phyloP scores from a whole-genome alignment of 192 early-diverging fungal genomes.

The Piromyces sp. region DNA sequence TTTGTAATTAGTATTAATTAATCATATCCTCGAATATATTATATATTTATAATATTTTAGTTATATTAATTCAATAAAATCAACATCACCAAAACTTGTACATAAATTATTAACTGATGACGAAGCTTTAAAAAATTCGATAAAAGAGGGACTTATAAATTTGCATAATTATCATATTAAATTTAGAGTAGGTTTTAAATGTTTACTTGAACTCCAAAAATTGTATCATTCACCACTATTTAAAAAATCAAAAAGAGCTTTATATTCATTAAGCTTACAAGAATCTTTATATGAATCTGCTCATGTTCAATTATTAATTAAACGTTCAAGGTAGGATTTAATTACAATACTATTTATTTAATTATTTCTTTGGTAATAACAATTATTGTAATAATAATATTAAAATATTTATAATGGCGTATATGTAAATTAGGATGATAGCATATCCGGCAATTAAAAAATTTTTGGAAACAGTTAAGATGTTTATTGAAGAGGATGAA shows the following conservation, averaged over 20 bases:
- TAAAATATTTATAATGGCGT: too few species aligned
- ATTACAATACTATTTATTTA: too few species aligned
- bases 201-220: not conserved
- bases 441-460: not conserved
- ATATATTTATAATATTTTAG: not conserved
- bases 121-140: not conserved
- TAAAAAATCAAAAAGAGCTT: not conserved
- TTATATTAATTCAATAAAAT: not conserved
- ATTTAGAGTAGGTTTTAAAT: not conserved
- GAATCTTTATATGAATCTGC: not conserved
- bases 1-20: too few species aligned
- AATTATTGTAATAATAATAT: too few species aligned
- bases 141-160: not conserved
- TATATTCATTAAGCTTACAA: not conserved
- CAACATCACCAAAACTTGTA: not conserved
- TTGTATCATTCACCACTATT: not conserved
- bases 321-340: not conserved
- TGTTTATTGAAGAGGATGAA: not conserved
- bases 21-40: too few species aligned
- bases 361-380: too few species aligned
- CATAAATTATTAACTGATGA: not conserved
- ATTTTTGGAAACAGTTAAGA: not conserved
- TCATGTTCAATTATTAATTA: not conserved
- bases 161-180: not conserved
- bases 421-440: not conserved